These are phyloP conservation scores for Durusdinium trenchii DNA, from an alignment of 73 alveolate species.

Conservation along the genomic window DNA sequence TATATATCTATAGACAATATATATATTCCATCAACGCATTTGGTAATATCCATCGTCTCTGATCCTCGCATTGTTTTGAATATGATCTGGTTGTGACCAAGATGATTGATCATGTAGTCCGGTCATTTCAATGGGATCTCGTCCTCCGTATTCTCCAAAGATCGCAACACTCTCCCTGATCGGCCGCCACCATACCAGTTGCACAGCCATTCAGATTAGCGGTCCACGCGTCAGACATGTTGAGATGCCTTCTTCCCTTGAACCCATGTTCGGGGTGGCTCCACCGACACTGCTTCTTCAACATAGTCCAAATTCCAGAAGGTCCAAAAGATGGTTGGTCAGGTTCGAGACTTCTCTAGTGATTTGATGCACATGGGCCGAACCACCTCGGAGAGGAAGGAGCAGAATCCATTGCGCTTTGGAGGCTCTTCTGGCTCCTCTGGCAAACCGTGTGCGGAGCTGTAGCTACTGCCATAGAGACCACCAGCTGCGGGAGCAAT, in stretches of 20 bases:
- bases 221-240: no score
- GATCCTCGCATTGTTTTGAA: no score
- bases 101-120: no score
- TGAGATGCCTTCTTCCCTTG: neutral
- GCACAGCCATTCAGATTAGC: no score
- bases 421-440: neutral
- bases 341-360: neutral
- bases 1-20: neutral
- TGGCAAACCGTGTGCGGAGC: neutral
- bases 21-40: neutral
- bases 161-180: no score
- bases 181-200: no score
- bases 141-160: no score
- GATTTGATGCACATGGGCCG: conserved; percentile 50
- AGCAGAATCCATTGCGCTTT: neutral
- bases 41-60: no score
- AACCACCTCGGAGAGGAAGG: conserved; percentile 11
- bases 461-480: neutral
- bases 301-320: neutral
- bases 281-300: neutral
- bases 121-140: no score
- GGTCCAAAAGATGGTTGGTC: neutral
- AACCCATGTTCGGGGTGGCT: neutral
- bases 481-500: conserved; percentile 49
- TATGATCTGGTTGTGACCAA: no score